phyloP scores from a whole-genome alignment of 2,329 filamentous ascomycete genomes.

The Fusarium subtropicale region DNA sequence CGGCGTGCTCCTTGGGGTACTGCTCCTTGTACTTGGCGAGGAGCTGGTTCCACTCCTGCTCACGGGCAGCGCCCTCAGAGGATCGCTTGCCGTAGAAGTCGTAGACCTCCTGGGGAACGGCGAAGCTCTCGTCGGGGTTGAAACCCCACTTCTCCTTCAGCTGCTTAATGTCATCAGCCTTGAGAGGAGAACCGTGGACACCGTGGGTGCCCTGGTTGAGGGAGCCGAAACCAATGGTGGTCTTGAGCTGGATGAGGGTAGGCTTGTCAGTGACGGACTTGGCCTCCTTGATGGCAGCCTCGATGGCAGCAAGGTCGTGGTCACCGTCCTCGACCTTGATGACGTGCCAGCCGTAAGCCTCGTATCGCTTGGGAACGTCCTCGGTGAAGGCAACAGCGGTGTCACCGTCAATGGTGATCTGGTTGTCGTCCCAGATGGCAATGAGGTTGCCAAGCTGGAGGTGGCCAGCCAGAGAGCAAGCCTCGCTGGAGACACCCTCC shows the following conservation, averaged over 20 bases:
- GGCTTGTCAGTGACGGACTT: constrained; percentile 96
- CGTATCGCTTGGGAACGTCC: constrained; percentile 93
- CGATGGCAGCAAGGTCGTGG: constrained; percentile 86
- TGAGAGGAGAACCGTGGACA: constrained; percentile 96
- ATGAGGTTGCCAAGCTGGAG: constrained; percentile 98
- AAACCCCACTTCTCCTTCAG: constrained; percentile 97
- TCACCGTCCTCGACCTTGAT: constrained; percentile 88
- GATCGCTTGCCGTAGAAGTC: constrained; percentile 89
- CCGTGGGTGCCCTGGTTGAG: constrained; percentile 91
- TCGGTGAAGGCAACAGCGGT: constrained; percentile 97
- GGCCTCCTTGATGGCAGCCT: constrained; percentile 86
- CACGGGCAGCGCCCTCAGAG: constrained; percentile 85
- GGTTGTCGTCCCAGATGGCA: constrained; percentile 97
- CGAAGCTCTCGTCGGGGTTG: constrained; percentile 92
- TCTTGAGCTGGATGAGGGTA: constrained; percentile 94
- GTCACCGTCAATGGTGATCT: constrained; percentile 95
- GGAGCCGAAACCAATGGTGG: constrained; percentile 97
- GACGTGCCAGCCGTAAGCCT: constrained; percentile 97
- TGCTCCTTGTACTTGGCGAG: constrained; percentile 86
- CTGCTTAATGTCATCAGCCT: constrained; percentile 92
- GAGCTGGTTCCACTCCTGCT: constrained; percentile 95
- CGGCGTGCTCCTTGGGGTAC: constrained; percentile 81
- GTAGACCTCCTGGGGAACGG: constrained; percentile 94
- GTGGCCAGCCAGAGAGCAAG: constrained; percentile 91
- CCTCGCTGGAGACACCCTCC: constrained; percentile 97